Conservation (phyloP, 352 stramenopile genomes). For the Peronospora destructor region DNA sequence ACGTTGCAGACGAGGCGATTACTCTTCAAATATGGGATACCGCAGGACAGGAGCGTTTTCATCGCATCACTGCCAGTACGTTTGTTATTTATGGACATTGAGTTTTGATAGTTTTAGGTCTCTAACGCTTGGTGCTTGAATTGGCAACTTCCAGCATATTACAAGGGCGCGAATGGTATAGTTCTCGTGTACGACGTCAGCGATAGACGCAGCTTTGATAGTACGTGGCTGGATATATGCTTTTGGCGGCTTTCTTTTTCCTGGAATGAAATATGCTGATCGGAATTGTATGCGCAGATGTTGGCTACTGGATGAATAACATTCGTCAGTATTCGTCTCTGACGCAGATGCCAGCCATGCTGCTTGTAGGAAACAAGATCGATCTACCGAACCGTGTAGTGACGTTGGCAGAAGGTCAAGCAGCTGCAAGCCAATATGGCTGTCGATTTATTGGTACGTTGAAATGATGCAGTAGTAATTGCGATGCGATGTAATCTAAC, state of each 20-base stretch:
- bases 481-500: constrained; percentile 9
- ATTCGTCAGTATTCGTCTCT: constrained; percentile 85
- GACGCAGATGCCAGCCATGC: constrained; percentile 67
- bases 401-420: constrained; percentile 67
- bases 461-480: not conserved
- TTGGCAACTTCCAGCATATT: constrained; percentile 71
- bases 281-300: constrained; percentile 44
- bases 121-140: constrained; percentile 13
- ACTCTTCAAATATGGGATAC: constrained; percentile 94
- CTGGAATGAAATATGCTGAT: constrained; percentile 12
- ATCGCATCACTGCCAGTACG: constrained; percentile 89
- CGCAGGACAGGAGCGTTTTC: constrained; percentile 90
- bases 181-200: constrained; percentile 91
- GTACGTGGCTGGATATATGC: constrained; percentile 38
- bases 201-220: constrained; percentile 89
- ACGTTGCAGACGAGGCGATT: constrained; percentile 75
- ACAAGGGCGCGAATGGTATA: constrained; percentile 91
- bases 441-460: constrained; percentile 80
- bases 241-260: not conserved
- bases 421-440: constrained; percentile 74
- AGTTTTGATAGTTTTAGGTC: not conserved
- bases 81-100: constrained; percentile 6
- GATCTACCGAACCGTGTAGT: constrained; percentile 84
- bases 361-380: constrained; percentile 90
- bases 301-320: constrained; percentile 95